Conservation (phyloP, 2,329 filamentous ascomycete genomes). For the Herpotrichia juniperi region DNA sequence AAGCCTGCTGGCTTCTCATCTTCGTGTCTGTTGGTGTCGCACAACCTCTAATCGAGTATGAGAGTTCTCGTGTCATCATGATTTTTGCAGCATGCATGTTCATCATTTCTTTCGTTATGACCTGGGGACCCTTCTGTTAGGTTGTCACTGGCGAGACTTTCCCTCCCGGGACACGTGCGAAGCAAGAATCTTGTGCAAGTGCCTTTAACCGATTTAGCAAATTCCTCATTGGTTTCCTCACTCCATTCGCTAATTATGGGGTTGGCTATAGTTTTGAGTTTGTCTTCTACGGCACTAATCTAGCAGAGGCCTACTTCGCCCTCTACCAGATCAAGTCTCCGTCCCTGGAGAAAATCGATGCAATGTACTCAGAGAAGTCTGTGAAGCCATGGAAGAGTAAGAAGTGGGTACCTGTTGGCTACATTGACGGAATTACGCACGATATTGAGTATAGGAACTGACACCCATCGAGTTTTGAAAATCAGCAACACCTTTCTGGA, state of each 20-base stretch:
- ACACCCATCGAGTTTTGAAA: constrained; percentile 25
- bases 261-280: constrained; percentile 43
- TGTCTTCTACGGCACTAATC: constrained; percentile 44
- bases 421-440: constrained; percentile 35
- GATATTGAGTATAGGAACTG: constrained; percentile 35
- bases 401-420: constrained; percentile 41
- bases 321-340: constrained; percentile 41
- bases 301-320: constrained; percentile 42
- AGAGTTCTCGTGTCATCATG: too few relatives aligned
- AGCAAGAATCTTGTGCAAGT: constrained; percentile 41
- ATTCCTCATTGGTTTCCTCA: constrained; percentile 47
- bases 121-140: constrained; percentile 66
- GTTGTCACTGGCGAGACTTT: constrained; percentile 48
- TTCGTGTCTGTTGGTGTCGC: too few relatives aligned
- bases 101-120: constrained; percentile 68
- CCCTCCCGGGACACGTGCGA: constrained; percentile 40
- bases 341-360: constrained; percentile 43
- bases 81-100: too few relatives aligned
- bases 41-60: too few relatives aligned
- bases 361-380: constrained; percentile 39
- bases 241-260: constrained; percentile 39
- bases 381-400: constrained; percentile 37
- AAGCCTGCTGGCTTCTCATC: too few relatives aligned
- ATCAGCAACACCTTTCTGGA: neutral
- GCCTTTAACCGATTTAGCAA: constrained; percentile 43